A percentile compares a stretch with the other conserved stretches of the same genome.
Conservation (phyloP, 768 basidiomycete species). For the Psilocybe tampanensis region DNA sequence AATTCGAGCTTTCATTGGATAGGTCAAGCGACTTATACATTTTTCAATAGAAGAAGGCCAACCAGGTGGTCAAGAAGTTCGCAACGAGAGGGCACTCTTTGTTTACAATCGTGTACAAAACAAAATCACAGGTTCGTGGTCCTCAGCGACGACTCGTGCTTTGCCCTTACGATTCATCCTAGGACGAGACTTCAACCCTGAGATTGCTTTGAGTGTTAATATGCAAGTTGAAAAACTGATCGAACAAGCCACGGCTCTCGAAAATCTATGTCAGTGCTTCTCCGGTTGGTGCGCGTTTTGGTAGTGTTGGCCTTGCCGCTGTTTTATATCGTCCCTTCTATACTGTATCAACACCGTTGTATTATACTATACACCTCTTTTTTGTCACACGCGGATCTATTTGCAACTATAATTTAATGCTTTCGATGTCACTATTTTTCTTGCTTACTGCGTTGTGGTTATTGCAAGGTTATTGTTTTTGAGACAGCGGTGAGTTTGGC, state of each 20-base stretch:
- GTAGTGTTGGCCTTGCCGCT: constrained; percentile 35
- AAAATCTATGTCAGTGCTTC: constrained; percentile 97
- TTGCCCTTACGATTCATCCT: constrained; percentile 1
- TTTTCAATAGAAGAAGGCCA: constrained; percentile 44
- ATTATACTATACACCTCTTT: constrained; percentile 17
- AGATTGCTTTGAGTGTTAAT: constrained; percentile 68
- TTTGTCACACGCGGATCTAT: neutral
- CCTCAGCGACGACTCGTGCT: neutral
- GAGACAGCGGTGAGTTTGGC: too few relatives aligned
- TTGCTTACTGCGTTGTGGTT: too few relatives aligned
- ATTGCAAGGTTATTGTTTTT: too few relatives aligned
- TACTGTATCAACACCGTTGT: constrained; percentile 19
- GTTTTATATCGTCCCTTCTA: constrained; percentile 2
- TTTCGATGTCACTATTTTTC: too few relatives aligned
- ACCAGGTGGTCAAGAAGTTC: constrained; percentile 77
- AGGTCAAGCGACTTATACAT: neutral
- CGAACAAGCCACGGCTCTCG: constrained; percentile 87
- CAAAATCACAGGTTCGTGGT: constrained; percentile 81
- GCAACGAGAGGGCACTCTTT: constrained; percentile 86
- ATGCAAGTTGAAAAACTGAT: constrained; percentile 94
- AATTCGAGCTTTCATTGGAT: constrained; percentile 17
- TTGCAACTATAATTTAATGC: neutral
- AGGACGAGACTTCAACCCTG: constrained; percentile 95
- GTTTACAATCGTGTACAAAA: constrained; percentile 95
- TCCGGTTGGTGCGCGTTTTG: constrained; percentile 94